phyloP scores from a whole-genome alignment of 176 grass and related monocot genomes.

The Aegilops sharonensis region DNA sequence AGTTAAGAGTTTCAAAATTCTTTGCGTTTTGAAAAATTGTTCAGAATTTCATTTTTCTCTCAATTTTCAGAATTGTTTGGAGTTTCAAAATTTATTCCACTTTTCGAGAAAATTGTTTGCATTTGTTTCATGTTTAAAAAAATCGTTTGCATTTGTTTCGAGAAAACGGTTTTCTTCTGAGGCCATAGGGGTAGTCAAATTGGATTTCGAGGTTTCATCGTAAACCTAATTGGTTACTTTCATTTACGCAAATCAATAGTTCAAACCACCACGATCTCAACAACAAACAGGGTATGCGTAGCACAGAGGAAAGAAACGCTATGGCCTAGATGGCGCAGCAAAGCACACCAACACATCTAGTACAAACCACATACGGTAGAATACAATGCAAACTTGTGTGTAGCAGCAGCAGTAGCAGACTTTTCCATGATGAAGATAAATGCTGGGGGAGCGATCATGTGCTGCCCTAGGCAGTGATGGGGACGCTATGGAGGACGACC shows the following conservation, averaged over 20 bases:
- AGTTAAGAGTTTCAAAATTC: no score
- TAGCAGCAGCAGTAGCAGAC: background rate
- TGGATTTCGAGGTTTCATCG: background rate
- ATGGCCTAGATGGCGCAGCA: no score
- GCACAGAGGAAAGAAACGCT: no score
- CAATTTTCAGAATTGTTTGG: no score
- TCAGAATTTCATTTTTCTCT: no score
- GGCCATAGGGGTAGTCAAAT: background rate
- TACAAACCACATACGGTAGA: background rate
- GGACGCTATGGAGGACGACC: constrained; percentile 65
- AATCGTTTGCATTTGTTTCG: no score
- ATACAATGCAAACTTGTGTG: no score
- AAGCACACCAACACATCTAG: background rate
- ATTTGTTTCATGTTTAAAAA: no score
- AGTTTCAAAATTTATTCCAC: no score
- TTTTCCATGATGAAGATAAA: background rate
- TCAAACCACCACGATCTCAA: background rate
- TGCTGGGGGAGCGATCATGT: background rate
- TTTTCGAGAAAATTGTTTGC: no score
- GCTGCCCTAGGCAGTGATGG: constrained; percentile 3
- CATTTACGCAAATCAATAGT: background rate
- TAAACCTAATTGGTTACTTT: background rate
- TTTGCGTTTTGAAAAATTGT: no score
- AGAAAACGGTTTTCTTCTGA: background rate
- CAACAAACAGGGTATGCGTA: no score